Evolutionary conservation across 805 yeast species (phyloP).

Genomic region (Starmera caribaea): DNA sequence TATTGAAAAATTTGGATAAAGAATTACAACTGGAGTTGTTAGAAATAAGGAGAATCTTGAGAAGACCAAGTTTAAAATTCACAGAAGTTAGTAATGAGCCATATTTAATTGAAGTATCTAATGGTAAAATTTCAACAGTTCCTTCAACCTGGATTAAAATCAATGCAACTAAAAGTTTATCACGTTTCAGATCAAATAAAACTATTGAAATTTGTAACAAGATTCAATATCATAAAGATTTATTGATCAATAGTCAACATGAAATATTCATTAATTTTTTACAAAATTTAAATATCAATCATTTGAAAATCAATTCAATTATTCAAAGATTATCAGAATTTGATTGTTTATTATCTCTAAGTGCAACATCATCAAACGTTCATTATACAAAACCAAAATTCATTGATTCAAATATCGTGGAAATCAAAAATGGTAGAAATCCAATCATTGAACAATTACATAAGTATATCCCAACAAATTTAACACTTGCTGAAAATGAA

Average conservation of each 20-base stretch:
- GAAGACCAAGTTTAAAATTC: conserved; percentile 48
- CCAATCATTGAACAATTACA: conserved; percentile 67
- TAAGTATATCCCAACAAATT: conserved; percentile 67
- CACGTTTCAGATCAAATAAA: conserved; percentile 64
- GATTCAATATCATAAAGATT: conserved; percentile 52
- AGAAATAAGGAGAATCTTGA: conserved; percentile 33
- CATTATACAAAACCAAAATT: conserved; percentile 58
- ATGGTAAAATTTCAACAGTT: conserved; percentile 36
- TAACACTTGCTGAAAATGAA: conserved; percentile 43
- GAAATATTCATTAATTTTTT: conserved; percentile 40
- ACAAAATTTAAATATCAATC: conserved; percentile 30
- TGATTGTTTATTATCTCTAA: conserved; percentile 67
- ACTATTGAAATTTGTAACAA: conserved; percentile 40
- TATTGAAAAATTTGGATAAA: conserved; percentile 34
- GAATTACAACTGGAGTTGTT: conserved; percentile 45
- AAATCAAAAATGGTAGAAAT: conserved; percentile 66
- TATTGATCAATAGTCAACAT: conserved; percentile 17
- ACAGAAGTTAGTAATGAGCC: conserved; percentile 54
- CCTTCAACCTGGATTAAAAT: conserved; percentile 76
- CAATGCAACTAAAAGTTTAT: conserved; percentile 55
- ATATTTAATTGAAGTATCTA: conserved; percentile 68
- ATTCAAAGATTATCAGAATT: conserved; percentile 48
- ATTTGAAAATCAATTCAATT: conserved; percentile 38
- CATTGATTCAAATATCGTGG: conserved; percentile 35
- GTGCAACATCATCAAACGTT: conserved; percentile 55